Evolutionary conservation across 2,329 filamentous ascomycete species (phyloP), one percentile per base, ranked within the genome.

Genomic region (Fusarium chaquense): DNA sequence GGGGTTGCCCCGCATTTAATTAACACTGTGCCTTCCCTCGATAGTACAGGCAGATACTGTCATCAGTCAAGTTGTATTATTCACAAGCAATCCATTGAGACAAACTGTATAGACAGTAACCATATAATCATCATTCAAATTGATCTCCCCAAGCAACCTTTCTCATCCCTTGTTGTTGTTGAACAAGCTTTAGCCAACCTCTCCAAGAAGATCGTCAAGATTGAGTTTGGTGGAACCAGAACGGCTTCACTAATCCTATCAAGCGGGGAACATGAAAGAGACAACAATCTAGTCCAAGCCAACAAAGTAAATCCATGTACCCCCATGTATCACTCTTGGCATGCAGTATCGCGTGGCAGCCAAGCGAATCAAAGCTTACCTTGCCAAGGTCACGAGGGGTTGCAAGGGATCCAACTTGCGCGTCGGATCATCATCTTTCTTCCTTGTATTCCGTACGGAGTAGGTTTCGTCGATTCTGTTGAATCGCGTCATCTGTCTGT

Each of bases 211-310:
- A 76, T 73, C 60, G 69, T 77, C 70, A 56, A 77, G 73, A 76
- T 76, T 75, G 71, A 63, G 76, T 77, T 77, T 67, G 63, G 67
- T 74, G 70, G 62, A 50, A 56, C 64, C 47, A n/a, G 44, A 57
- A 69, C 62, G 59, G 41, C 53, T 50, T 53, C 43, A 36, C 54
- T 55, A 47, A 26, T 30, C 47, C 15, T 52, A 55, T 28, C 15
- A 15, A 45, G 36, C 45, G 24, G 33, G 26, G 11, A 62, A 70
- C 67, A 56, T 70, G 32, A 33, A 20, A 35, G 61, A 49, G 47
- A 69, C 67, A 49, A 45, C 35, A 38, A 5, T 8, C 58, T 43
- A 16, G 51, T 28, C 41, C 45, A 26, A 20, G 9, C 18, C 24
- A 40, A 35, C 50, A 28, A 52, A 55, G 59, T 26, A 33, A 18